Percentiles rank a stretch among this genome's conserved stretches.
Evolutionary conservation across 2,329 filamentous ascomycete genomes (phyloP).

Genomic region (Ceratocystis ficicola): DNA sequence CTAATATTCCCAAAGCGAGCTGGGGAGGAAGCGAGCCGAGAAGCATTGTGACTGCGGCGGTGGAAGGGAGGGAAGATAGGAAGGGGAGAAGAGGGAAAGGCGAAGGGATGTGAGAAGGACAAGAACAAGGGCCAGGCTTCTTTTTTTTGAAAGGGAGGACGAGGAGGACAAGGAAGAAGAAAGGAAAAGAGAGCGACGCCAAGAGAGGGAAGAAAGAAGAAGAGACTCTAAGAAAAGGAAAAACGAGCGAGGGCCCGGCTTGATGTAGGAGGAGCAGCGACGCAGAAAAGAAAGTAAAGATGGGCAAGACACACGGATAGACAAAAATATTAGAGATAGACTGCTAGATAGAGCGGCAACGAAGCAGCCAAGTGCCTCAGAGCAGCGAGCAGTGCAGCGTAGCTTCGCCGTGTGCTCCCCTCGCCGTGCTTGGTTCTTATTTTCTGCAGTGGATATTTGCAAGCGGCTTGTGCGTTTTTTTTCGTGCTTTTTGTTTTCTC

Average conservation of each 20-base stretch:
- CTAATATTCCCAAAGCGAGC: not conserved
- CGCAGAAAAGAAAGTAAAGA: too few species aligned
- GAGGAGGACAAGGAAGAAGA: not conserved
- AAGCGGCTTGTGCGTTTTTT: too few species aligned
- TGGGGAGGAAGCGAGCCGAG: slow-evolving; percentile 7
- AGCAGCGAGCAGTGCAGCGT: too few species aligned
- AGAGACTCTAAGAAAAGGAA: not conserved
- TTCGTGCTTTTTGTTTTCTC: too few species aligned
- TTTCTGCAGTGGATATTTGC: too few species aligned
- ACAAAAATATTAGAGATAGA: not conserved
- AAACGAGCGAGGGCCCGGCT: not conserved
- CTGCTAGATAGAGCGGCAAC: not conserved
- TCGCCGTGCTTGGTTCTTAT: too few species aligned
- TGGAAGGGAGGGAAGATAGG: not conserved
- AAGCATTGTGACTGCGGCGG: not conserved
- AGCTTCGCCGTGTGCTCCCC: too few species aligned
- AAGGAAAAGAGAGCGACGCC: not conserved
- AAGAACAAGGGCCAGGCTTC: too few species aligned
- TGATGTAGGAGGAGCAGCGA: not conserved
- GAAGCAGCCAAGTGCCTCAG: too few species aligned
- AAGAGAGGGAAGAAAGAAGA: not conserved
- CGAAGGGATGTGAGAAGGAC: too few species aligned
- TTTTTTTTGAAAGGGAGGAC: not conserved
- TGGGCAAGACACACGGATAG: too few species aligned
- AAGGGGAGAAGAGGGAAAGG: not conserved